Evolutionary conservation across 306 rosid genomes (phyloP).

Genomic region (Trifolium repens): DNA sequence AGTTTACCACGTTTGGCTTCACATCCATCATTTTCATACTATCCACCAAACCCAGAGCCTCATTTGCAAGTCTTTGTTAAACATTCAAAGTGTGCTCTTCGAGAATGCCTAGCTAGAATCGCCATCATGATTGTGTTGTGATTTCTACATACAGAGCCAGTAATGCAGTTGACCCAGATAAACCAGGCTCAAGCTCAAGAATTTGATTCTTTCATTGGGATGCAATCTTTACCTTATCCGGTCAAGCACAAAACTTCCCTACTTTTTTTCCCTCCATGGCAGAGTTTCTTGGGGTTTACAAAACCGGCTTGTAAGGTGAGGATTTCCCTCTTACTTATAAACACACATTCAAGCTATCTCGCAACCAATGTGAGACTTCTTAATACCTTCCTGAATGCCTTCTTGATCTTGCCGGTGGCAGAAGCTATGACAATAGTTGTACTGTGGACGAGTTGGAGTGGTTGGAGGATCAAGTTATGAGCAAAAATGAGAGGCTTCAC

Average conservation of each 20-base stretch:
- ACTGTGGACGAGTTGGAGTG: not conserved
- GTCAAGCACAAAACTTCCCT: not conserved
- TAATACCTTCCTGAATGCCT: not conserved
- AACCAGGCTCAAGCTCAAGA: not conserved
- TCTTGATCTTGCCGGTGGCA: not conserved
- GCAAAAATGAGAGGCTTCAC: not conserved
- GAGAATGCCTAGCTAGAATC: not conserved
- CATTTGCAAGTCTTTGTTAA: not conserved
- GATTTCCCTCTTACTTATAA: no score
- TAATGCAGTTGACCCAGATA: not conserved
- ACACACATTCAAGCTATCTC: no score
- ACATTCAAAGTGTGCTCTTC: not conserved
- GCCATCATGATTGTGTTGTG: not conserved
- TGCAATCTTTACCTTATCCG: not conserved
- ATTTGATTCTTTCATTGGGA: not conserved
- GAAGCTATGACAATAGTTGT: not conserved
- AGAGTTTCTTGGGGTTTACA: not conserved
- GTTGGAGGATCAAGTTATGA: not conserved
- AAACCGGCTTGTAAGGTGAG: no score
- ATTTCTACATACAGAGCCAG: not conserved
- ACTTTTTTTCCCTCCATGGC: not conserved
- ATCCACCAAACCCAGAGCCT: not conserved
- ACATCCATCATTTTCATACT: constrained; percentile 2
- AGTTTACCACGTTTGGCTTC: not conserved
- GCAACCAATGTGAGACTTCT: no score